These are phyloP conservation scores for Radiomyces spectabilis DNA, from an alignment of 192 early-diverging fungal species.

Conservation along the genomic window DNA sequence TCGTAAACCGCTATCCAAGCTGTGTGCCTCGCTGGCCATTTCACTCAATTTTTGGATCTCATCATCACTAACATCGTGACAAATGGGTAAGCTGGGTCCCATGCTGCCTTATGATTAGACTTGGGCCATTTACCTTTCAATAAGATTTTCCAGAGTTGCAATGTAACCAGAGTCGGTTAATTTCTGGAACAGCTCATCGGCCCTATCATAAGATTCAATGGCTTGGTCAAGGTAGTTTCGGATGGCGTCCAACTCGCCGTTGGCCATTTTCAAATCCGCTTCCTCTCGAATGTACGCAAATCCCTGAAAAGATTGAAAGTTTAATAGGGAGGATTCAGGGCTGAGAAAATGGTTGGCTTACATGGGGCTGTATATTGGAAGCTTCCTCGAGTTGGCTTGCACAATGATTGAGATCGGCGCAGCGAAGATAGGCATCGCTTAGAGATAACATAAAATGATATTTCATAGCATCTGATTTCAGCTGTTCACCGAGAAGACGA, in stretches of 20 bases:
- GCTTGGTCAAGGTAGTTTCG: conserved; percentile 35
- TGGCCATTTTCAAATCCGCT: conserved; percentile 26
- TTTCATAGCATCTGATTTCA: conserved; percentile 27
- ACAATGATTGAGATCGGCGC: conserved; percentile 35
- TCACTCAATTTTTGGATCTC: neutral
- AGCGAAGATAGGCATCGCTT: conserved; percentile 47
- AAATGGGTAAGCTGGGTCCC: too few species aligned
- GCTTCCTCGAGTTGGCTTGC: conserved; percentile 30
- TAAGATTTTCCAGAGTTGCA: conserved; percentile 36
- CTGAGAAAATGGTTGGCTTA: neutral
- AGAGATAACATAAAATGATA: conserved; percentile 38
- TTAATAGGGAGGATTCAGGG: neutral
- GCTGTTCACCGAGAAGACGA: conserved; percentile 36
- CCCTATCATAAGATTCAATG: conserved; percentile 34
- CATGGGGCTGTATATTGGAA: conserved; percentile 12
- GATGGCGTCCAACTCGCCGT: conserved; percentile 44
- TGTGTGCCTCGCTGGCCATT: neutral
- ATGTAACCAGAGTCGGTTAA: conserved; percentile 50
- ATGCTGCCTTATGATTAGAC: too few species aligned
- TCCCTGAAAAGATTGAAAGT: neutral
- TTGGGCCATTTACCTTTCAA: conserved; percentile 30
- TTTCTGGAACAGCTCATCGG: conserved; percentile 38
- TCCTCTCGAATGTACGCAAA: conserved; percentile 3
- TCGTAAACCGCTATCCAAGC: neutral
- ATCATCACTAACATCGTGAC: too few species aligned